These are phyloP conservation scores for Circinella minor DNA, from an alignment of 371 early-diverging fungal genomes.

Conservation along the genomic window DNA sequence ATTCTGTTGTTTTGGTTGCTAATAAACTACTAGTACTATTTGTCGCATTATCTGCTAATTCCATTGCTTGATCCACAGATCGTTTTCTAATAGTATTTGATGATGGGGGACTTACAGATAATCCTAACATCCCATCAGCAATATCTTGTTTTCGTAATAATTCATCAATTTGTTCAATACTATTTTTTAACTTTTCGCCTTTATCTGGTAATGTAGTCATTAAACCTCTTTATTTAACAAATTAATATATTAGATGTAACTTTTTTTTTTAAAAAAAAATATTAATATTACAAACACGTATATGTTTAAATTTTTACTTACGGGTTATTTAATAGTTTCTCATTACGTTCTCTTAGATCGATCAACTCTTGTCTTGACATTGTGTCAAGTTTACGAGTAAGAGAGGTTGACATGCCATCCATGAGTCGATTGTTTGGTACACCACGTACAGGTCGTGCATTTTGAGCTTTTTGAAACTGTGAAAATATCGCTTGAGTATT, in stretches of 20 bases:
- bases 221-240: conserved; percentile 6
- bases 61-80: conserved; percentile 21
- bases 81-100: conserved; percentile 22
- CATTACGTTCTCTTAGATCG: conserved; percentile 27
- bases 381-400: conserved; percentile 27
- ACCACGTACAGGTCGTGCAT: neutral
- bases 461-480: conserved; percentile 13
- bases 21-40: conserved; percentile 1
- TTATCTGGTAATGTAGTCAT: conserved; percentile 41
- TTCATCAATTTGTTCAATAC: conserved; percentile 26
- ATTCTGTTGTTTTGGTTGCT: neutral
- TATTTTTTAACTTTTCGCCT: conserved; percentile 37
- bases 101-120: conserved; percentile 11
- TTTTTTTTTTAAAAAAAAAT: no score
- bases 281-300: neutral
- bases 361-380: conserved; percentile 27
- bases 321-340: conserved; percentile 35
- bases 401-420: conserved; percentile 32
- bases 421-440: conserved; percentile 11
- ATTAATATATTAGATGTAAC: neutral
- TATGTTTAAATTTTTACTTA: conserved; percentile 6
- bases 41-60: conserved; percentile 1
- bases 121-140: conserved; percentile 13
- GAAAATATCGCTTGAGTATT: conserved; percentile 10
- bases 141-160: conserved; percentile 16